Evolutionary conservation across 2,329 filamentous ascomycete genomes (phyloP).

Genomic region (Exophiala sp.): DNA sequence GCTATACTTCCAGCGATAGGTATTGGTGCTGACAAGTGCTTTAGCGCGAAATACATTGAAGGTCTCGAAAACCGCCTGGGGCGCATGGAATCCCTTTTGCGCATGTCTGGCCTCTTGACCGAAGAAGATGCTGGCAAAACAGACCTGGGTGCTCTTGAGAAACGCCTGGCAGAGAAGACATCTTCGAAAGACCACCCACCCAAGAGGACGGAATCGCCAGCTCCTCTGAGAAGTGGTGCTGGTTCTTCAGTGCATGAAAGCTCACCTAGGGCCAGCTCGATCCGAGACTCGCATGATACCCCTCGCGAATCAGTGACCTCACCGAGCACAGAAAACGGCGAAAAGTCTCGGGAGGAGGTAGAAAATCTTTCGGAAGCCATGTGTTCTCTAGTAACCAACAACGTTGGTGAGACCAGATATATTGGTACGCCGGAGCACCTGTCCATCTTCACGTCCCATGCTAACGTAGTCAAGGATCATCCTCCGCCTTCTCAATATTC

Average conservation of each 20-base stretch:
- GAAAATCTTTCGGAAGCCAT: constrained; percentile 95
- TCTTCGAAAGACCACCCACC: constrained; percentile 27
- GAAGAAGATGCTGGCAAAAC: constrained; percentile 83
- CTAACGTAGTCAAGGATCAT: constrained; percentile 63
- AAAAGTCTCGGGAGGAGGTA: constrained; percentile 58
- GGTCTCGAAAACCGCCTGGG: constrained; percentile 89
- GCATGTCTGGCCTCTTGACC: constrained; percentile 78
- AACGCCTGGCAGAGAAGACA: constrained; percentile 58
- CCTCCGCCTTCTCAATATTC: constrained; percentile 97
- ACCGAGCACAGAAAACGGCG: constrained; percentile 21
- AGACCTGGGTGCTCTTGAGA: constrained; percentile 84
- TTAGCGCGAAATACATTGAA: constrained; percentile 93
- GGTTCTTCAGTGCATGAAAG: constrained; percentile 12
- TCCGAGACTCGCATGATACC: constrained; percentile 25
- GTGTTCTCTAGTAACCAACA: constrained; percentile 95
- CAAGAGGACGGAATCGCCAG: constrained; percentile 22
- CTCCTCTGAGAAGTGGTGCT: constrained; percentile 11
- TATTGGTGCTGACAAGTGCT: constrained; percentile 1
- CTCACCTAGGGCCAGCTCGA: constrained; percentile 14
- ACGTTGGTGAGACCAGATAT: constrained; percentile 89
- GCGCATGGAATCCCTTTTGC: constrained; percentile 91
- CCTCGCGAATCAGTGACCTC: constrained; percentile 32
- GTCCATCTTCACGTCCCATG: constrained; percentile 8
- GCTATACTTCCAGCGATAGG: neutral
- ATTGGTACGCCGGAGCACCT: constrained; percentile 62